phyloP scores from a whole-genome alignment of 2,329 filamentous ascomycete species.

The Plenodomus biglobosus region DNA sequence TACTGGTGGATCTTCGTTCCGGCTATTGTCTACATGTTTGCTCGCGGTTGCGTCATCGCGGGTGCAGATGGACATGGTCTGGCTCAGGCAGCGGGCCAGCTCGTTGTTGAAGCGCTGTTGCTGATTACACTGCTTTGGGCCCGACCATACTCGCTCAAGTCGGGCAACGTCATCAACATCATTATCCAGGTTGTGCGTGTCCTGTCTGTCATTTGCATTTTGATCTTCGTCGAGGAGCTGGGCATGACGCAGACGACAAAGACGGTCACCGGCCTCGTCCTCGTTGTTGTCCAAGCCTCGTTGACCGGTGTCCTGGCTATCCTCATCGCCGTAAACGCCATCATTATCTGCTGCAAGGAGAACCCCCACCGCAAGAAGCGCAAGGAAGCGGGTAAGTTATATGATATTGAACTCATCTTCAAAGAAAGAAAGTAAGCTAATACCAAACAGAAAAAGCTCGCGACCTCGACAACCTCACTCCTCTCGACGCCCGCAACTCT shows the following conservation, averaged over 20 bases:
- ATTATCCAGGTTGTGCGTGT: conserved; percentile 86
- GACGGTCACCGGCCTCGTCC: conserved; percentile 87
- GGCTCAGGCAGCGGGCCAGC: conserved; percentile 74
- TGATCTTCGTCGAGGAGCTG: conserved; percentile 92
- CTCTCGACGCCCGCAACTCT: conserved; percentile 83
- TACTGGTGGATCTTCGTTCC: conserved; percentile 99
- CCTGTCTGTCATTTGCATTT: conserved; percentile 81
- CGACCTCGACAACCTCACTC: conserved; percentile 80
- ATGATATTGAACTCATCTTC: no score
- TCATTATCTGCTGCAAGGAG: conserved; percentile 78
- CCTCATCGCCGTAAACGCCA: conserved; percentile 83
- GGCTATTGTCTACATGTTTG: conserved; percentile 84
- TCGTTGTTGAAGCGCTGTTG: conserved; percentile 80
- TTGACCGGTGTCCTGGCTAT: conserved; percentile 82
- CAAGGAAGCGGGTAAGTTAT: conserved; percentile 80
- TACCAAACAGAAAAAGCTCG: conserved; percentile 67
- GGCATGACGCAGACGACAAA: conserved; percentile 88
- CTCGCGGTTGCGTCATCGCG: conserved; percentile 83
- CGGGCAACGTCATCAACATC: conserved; percentile 91
- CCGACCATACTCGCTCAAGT: conserved; percentile 82
- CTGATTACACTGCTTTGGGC: conserved; percentile 78
- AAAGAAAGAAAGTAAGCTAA: no score
- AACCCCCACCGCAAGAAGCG: conserved; percentile 88
- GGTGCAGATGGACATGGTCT: conserved; percentile 83
- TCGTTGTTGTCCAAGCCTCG: conserved; percentile 87